These are phyloP conservation scores for Eutrema salsugineum DNA, from an alignment of 441 rosid genomes.

Conservation along the genomic window DNA sequence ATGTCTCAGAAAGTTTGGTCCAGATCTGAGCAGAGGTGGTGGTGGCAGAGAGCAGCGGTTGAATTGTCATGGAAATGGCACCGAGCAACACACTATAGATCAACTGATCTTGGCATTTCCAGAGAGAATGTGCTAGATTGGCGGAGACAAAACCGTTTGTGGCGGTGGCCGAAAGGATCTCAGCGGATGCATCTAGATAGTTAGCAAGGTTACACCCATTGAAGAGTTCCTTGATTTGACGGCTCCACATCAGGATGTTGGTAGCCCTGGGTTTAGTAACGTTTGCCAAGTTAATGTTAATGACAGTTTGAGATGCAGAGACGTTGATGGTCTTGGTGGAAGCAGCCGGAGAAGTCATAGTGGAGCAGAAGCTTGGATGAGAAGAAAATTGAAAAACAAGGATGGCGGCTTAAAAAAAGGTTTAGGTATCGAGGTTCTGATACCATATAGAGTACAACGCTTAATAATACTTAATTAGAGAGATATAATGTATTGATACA, in stretches of 20 bases:
- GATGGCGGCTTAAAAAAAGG: no score
- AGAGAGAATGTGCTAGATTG: no score
- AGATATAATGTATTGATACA: no score
- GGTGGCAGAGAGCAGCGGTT: neutral
- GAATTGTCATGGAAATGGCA: neutral
- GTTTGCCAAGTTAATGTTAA: neutral
- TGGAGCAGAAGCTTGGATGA: no score
- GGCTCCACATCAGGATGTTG: neutral
- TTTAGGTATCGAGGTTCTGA: no score
- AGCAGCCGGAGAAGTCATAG: no score
- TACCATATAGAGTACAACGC: no score
- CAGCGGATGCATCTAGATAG: neutral
- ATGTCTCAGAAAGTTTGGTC: neutral
- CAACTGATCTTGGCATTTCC: neutral
- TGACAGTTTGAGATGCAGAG: neutral
- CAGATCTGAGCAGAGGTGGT: neutral
- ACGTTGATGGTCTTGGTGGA: no score
- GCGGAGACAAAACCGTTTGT: neutral
- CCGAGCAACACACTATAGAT: neutral
- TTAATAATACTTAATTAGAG: no score
- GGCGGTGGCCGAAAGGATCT: neutral
- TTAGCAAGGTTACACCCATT: neutral
- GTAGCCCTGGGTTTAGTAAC: neutral
- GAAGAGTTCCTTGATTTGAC: neutral
- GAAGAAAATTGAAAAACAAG: no score